Percentiles rank a stretch among this genome's conserved stretches.
Conservation (phyloP, 352 stramenopile species). For the Globisporangium splendens region DNA sequence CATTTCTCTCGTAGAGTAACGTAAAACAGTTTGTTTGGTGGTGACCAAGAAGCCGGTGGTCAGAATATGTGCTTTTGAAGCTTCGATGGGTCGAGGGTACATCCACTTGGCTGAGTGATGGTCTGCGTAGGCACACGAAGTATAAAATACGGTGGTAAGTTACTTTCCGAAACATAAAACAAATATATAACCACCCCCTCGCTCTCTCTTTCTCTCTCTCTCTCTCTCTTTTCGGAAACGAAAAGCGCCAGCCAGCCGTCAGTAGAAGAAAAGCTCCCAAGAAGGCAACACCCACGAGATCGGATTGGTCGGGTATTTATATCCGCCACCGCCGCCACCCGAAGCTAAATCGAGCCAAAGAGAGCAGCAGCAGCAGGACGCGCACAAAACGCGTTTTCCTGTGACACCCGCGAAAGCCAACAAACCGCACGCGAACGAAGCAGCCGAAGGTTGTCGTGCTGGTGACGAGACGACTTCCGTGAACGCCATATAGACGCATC, state of each 20-base stretch:
- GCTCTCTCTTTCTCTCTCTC: too few species aligned
- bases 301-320: slow-evolving; percentile 1
- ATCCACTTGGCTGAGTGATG: background rate
- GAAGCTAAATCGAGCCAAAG: slow-evolving; percentile 6
- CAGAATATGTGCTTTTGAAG: too few species aligned
- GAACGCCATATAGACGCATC: too few species aligned
- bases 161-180: background rate
- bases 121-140: background rate
- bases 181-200: background rate
- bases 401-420: background rate
- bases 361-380: background rate
- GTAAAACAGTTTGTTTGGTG: too few species aligned
- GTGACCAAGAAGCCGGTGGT: too few species aligned
- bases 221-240: background rate
- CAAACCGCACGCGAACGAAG: too few species aligned
- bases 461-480: too few species aligned
- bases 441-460: slow-evolving; percentile 2
- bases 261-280: slow-evolving; percentile 1
- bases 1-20: too few species aligned
- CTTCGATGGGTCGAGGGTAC: too few species aligned
- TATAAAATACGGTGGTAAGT: background rate
- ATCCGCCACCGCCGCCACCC: slow-evolving; percentile 1
- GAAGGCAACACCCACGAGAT: background rate
- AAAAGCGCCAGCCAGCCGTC: slow-evolving; percentile 11
- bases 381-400: background rate